Conservation (phyloP, 495 filamentous ascomycete genomes). For the Penicillium waksmanii region DNA sequence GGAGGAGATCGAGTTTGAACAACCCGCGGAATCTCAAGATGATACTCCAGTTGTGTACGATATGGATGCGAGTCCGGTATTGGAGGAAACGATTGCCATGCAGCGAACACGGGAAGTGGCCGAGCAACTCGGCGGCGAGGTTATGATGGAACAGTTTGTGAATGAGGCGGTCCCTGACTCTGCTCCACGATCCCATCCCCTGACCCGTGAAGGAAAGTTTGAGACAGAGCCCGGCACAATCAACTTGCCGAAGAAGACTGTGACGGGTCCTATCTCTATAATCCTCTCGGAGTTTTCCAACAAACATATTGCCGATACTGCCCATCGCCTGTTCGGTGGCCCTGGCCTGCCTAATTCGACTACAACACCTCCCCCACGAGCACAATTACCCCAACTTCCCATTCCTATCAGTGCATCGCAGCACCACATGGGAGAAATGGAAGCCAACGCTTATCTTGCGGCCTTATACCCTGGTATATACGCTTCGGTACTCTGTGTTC, state of each 20-base stretch:
- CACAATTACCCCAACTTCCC: constrained; percentile 63
- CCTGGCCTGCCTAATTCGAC: constrained; percentile 72
- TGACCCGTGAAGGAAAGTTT: constrained; percentile 66
- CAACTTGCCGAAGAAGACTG: constrained; percentile 62
- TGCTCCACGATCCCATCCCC: constrained; percentile 58
- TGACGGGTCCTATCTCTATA: constrained; percentile 67
- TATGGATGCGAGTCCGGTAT: constrained; percentile 38
- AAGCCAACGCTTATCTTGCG: constrained; percentile 82
- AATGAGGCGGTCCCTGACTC: constrained; percentile 53
- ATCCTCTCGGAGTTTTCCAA: constrained; percentile 68
- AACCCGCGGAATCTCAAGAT: constrained; percentile 26
- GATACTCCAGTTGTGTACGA: constrained; percentile 43
- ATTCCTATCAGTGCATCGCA: constrained; percentile 73
- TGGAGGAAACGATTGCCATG: constrained; percentile 39
- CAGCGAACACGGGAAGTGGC: constrained; percentile 49
- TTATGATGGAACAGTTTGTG: constrained; percentile 51
- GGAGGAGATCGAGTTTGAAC: constrained; percentile 61
- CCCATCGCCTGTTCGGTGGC: constrained; percentile 74
- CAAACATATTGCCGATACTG: constrained; percentile 72
- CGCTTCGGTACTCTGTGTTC: constrained; percentile 67
- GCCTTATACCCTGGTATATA: constrained; percentile 81
- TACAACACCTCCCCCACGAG: constrained; percentile 53
- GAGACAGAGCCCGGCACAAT: constrained; percentile 72
- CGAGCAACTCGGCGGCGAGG: constrained; percentile 51
- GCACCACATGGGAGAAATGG: constrained; percentile 76